Base-by-base conservation (phyloP, 257 asterid genomes). In the Eustoma russellianum region DNA sequence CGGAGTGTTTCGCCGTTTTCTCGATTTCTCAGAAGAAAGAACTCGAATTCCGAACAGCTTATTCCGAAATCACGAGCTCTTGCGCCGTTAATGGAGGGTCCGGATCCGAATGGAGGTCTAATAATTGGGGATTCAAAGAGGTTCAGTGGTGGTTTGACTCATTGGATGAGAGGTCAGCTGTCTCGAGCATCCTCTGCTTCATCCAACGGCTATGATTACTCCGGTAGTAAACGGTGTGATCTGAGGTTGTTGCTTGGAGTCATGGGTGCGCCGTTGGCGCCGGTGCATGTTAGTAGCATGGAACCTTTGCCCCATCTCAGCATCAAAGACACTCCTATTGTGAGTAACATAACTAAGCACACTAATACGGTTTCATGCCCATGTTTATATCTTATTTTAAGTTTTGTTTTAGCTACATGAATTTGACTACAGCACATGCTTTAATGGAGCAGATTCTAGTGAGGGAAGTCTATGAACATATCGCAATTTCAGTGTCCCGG, bases 251-350 rank as follows among this genome's bases (percentile, higher is more conserved):
- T 90, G 75, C 95, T 90, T 38, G 96, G 98, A 9, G 96, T 86
- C 10, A 83, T 90, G 98, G 96, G 96, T 16, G 96, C 96, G 35
- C 96, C 98, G 5, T 85, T 90, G 35, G 94, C 94, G 5, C 98
- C 98, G 49, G 86, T 86, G 74, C 83, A 83, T 81, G 96, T 86
- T 40, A 67, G 86, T 83, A 50, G 82, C 55, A 40, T 76, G 51
- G 96, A 90, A 56, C 95, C 95, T 13, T 48, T 80, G 64, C 98
- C 98, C 43, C 98, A 81, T 78, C 95, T 86, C 78, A 86, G 95
- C 67, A 78, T 90, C 18, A 90, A 90, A 68, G 88, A 90, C 64
- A 86, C 91, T 17, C 98, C 96, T 48, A 90, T 90, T 30, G 98
- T 90, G 68, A 57, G 75, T 59, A 11, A 38, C 5, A 11, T 38